Base-by-base conservation (phyloP, 2,329 filamentous ascomycete species). In the Clonostachys chloroleuca region DNA sequence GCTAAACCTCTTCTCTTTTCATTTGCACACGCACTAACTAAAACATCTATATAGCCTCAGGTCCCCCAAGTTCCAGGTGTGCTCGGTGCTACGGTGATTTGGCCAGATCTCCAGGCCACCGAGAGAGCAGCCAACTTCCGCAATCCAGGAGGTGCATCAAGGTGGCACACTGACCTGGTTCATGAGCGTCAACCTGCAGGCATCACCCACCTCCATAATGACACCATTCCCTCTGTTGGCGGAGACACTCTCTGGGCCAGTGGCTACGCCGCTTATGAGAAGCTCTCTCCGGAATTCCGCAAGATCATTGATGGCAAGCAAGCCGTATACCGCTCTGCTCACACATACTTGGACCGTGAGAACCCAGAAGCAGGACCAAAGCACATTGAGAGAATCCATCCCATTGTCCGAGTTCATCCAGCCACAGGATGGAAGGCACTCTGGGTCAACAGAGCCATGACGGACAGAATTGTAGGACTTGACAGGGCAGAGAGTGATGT, bases 211-310 rank as follows among this genome's bases (percentile, higher is more conserved):
- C 68, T 87, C 6, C 83, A 87, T 65, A 86, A 86, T 47, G 84
- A 87, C 59, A 83, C 82, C 0, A 71, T 89, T 0, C 83, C 84
- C 0, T 72, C 71, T 0, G 59, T 81, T 0, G 76, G 89, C 34
- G 89, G 89, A 39, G 88, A 94, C 61, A 94, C 89, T 0, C 68
- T 92, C 4, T 94, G 92, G 58, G 80, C 75, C 35, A 84, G 91
- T 59, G 80, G 84, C 59, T 87, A 74, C 1, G 84, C 85, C 62
- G 89, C 89, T 2, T 95, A 95, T 62, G 78, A 81, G 52, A 77
- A 89, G 9, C 75, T 95, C 4, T 88, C 83, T 51, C 86, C 86
- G 1, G 80, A 80, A 44, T 91, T 94, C 72, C 80, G 80, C 56
- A 80, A 89, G 72, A 75, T 88, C 43, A 70, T 94, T 20, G 87